These are phyloP conservation scores for Ephemerocybe angulata DNA, from an alignment of 768 basidiomycete genomes.

Conservation along the genomic window DNA sequence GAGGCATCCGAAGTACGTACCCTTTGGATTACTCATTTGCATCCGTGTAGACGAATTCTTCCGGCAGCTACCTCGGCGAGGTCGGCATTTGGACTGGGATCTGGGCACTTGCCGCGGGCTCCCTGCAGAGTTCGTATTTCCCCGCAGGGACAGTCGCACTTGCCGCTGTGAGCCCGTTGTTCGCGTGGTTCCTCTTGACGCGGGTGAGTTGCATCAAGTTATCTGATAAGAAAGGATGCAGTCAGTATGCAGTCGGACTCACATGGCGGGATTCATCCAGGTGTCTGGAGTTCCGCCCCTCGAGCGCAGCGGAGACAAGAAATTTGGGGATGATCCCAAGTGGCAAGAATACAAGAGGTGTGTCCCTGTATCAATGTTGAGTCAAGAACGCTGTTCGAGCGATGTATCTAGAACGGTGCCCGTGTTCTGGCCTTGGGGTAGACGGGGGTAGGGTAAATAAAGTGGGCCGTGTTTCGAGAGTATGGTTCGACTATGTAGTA, in stretches of 20 bases:
- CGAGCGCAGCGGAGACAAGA: conserved; percentile 55
- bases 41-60: neutral
- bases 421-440: conserved; percentile 47
- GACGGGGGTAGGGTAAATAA: conserved; percentile 11
- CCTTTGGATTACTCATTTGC: neutral
- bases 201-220: too few relatives aligned
- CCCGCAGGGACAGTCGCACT: conserved; percentile 41
- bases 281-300: conserved; percentile 70
- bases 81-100: conserved; percentile 68
- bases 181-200: conserved; percentile 59
- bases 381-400: neutral
- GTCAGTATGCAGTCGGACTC: neutral
- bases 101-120: conserved; percentile 51
- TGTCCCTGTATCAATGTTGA: conserved; percentile 9
- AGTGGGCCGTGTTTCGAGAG: neutral
- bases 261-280: conserved; percentile 22
- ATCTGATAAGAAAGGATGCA: too few relatives aligned
- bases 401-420: conserved; percentile 26
- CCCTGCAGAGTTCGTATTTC: conserved; percentile 43
- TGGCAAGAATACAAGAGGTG: conserved; percentile 61
- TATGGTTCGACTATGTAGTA: neutral
- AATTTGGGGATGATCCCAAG: conserved; percentile 48
- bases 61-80: conserved; percentile 64
- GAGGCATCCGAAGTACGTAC: conserved; percentile 68
- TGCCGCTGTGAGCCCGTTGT: conserved; percentile 55